Conservation (phyloP, 768 basidiomycete species). For the Phanerochaete carnosa region DNA sequence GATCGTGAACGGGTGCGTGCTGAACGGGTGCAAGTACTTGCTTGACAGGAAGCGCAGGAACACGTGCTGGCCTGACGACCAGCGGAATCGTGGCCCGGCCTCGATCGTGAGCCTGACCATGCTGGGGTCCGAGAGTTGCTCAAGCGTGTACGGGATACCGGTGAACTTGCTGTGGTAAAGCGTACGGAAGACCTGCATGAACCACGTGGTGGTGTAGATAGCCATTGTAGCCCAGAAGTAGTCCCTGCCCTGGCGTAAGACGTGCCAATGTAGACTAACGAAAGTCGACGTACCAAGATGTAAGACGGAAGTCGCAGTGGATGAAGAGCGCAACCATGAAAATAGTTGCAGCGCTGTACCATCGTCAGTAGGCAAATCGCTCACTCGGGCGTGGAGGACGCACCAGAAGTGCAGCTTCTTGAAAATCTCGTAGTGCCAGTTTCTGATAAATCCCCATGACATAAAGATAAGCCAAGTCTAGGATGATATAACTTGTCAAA, state of each 20-base stretch:
- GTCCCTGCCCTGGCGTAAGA: slow-evolving; percentile 4
- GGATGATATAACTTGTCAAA: not conserved
- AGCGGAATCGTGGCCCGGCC: slow-evolving; percentile 24
- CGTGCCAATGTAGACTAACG: not conserved
- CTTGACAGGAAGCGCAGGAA: slow-evolving; percentile 27
- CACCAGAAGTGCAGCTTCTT: slow-evolving; percentile 30
- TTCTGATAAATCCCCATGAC: slow-evolving; percentile 30
- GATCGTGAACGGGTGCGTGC: slow-evolving; percentile 35
- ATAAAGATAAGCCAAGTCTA: slow-evolving; percentile 28
- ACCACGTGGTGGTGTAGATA: slow-evolving; percentile 27
- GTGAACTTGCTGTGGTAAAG: slow-evolving; percentile 19
- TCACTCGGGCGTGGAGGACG: not conserved
- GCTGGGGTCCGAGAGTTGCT: slow-evolving; percentile 21
- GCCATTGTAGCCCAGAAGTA: slow-evolving; percentile 32
- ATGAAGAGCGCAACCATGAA: slow-evolving; percentile 33
- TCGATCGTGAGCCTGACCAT: slow-evolving; percentile 18
- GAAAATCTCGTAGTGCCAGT: slow-evolving; percentile 31
- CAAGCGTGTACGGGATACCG: slow-evolving; percentile 22
- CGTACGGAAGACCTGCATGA: slow-evolving; percentile 25
- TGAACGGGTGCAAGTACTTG: slow-evolving; percentile 16
- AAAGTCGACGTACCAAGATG: slow-evolving; percentile 21
- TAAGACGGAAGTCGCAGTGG: slow-evolving; percentile 29
- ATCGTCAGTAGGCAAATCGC: not conserved
- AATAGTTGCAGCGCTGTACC: slow-evolving; percentile 25
- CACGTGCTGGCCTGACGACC: slow-evolving; percentile 32